Percentiles rank a stretch among this genome's conserved stretches.
These are phyloP conservation scores for Coemansia pectinata DNA, from an alignment of 192 early-diverging fungal genomes.

Conservation along the genomic window DNA sequence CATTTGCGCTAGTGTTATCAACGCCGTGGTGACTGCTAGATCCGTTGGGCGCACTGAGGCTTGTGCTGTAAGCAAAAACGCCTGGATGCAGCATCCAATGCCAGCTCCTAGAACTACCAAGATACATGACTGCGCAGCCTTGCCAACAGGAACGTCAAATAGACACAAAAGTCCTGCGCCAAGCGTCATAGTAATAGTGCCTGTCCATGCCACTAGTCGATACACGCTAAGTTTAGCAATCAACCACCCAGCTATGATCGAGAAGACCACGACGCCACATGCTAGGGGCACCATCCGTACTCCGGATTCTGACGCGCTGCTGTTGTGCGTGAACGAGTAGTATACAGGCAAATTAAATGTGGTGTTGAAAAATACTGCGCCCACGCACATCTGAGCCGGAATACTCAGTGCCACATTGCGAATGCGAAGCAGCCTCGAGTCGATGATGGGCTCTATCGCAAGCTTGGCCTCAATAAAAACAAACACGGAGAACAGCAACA, in stretches of 20 bases:
- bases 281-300: conserved; percentile 50
- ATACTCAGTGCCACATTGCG: conserved; percentile 58
- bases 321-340: conserved; percentile 50
- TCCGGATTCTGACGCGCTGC: conserved; percentile 46
- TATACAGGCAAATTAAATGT: conserved; percentile 55
- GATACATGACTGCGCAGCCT: conserved; percentile 40
- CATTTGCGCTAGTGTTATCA: conserved; percentile 53
- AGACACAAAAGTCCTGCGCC: conserved; percentile 44
- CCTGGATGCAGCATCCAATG: conserved; percentile 52
- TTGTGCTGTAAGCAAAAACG: conserved; percentile 48
- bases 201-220: conserved; percentile 36
- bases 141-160: conserved; percentile 38
- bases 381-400: conserved; percentile 47
- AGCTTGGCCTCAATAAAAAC: conserved; percentile 67
- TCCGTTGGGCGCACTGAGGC: conserved; percentile 33
- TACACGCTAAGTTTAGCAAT: conserved; percentile 47
- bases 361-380: conserved; percentile 50
- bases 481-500: conserved; percentile 59
- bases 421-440: conserved; percentile 62
- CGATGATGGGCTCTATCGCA: conserved; percentile 80
- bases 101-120: conserved; percentile 48
- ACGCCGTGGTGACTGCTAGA: conserved; percentile 47
- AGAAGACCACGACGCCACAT: conserved; percentile 40
- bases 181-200: conserved; percentile 42
- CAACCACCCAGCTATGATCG: conserved; percentile 44